Conservation (phyloP, 257 asterid genomes). For the Solanum sejunctum region DNA sequence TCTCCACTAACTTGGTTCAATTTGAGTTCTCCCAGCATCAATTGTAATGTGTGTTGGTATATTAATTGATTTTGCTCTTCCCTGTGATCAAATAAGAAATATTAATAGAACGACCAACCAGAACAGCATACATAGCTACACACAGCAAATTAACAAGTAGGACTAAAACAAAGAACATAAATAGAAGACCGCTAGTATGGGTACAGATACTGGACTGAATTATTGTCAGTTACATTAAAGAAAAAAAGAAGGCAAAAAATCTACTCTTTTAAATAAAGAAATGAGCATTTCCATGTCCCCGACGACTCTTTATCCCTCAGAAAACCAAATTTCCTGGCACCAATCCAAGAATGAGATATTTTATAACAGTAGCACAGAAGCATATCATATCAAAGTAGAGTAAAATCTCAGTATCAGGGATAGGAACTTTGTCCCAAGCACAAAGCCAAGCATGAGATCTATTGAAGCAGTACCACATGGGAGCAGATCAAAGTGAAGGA, state of each 20-base stretch:
- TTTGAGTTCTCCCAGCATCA: conserved; percentile 98
- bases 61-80: conserved; percentile 63
- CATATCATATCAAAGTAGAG: neutral
- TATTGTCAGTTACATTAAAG: neutral
- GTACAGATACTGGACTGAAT: neutral
- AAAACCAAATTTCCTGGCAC: neutral
- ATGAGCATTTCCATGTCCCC: neutral
- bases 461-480: neutral
- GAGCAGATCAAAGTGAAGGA: neutral
- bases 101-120: neutral
- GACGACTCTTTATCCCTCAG: neutral
- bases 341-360: neutral
- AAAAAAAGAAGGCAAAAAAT: neutral
- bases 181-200: neutral
- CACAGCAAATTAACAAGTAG: neutral
- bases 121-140: neutral
- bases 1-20: conserved; percentile 82
- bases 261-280: neutral
- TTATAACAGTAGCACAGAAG: neutral
- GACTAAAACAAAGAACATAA: neutral
- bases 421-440: neutral
- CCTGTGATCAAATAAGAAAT: conserved; percentile 28
- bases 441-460: neutral
- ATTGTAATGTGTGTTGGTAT: conserved; percentile 72
- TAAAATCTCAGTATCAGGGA: neutral